Conservation (phyloP, 2,329 filamentous ascomycete species). For the Didymella keratinophila region DNA sequence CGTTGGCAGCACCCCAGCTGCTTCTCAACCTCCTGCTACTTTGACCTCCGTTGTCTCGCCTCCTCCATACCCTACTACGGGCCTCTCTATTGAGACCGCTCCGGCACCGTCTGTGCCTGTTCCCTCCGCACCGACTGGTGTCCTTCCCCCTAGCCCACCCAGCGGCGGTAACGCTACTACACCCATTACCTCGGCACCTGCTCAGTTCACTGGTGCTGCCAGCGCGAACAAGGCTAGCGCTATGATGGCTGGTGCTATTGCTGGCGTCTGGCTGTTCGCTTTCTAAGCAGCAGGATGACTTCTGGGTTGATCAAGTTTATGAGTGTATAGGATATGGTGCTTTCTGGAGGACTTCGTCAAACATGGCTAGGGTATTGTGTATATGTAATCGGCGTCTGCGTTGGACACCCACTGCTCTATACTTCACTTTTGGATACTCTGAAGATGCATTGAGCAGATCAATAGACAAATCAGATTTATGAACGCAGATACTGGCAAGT, state of each 20-base stretch:
- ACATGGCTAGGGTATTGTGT: constrained; percentile 16
- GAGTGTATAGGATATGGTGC: neutral
- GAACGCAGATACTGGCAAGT: neutral
- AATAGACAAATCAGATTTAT: neutral
- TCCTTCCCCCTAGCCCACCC: constrained; percentile 21
- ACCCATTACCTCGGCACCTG: constrained; percentile 23
- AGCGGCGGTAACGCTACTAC: constrained; percentile 30
- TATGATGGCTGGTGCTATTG: constrained; percentile 32
- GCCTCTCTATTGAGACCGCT: constrained; percentile 39
- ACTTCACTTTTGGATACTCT: neutral
- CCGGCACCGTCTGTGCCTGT: constrained; percentile 34
- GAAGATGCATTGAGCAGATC: constrained; percentile 3
- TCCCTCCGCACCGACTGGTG: constrained; percentile 35
- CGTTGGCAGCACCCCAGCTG: constrained; percentile 11
- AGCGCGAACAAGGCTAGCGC: constrained; percentile 33
- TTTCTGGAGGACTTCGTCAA: constrained; percentile 14
- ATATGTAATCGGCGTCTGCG: constrained; percentile 14
- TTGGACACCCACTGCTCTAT: constrained; percentile 6
- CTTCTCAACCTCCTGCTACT: constrained; percentile 12
- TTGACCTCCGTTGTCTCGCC: constrained; percentile 19
- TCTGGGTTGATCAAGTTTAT: neutral
- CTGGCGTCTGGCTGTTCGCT: constrained; percentile 36
- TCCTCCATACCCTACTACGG: constrained; percentile 33
- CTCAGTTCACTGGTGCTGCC: constrained; percentile 43
- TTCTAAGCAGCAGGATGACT: constrained; percentile 27